Percentiles rank a stretch among this genome's conserved stretches.
Conservation (phyloP, 495 filamentous ascomycete genomes). For the Hypoxylon trugodes region DNA sequence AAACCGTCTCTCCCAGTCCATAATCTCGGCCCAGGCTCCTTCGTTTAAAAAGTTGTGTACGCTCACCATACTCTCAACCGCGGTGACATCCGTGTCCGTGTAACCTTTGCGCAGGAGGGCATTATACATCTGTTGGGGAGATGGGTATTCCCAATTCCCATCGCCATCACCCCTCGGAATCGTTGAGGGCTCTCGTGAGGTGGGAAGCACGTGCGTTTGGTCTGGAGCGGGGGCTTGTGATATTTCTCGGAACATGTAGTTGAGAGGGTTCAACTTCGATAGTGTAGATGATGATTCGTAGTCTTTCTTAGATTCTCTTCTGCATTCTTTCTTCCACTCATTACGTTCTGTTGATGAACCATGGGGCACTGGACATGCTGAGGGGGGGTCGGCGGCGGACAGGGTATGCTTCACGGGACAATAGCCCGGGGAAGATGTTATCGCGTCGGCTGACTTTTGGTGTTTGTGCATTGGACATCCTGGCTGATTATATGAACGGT, state of each 20-base stretch:
- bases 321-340: conserved; percentile 31
- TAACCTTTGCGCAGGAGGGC: conserved; percentile 95
- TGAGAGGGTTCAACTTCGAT: conserved; percentile 87
- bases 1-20: conserved; percentile 90
- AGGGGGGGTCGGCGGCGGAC: conserved; percentile 50
- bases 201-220: conserved; percentile 76
- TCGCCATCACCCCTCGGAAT: conserved; percentile 83
- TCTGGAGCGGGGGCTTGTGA: conserved; percentile 77
- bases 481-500: conserved; percentile 62
- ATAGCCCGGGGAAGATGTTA: conserved; percentile 45
- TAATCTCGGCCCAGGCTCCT: conserved; percentile 93
- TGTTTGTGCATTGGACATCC: conserved; percentile 89
- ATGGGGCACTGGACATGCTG: conserved; percentile 63
- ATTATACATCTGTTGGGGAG: conserved; percentile 99
- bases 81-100: conserved; percentile 89
- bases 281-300: conserved; percentile 56
- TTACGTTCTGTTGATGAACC: conserved; percentile 48
- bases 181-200: conserved; percentile 79
- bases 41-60: conserved; percentile 99
- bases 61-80: conserved; percentile 96
- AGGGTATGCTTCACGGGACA: conserved; percentile 61
- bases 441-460: conserved; percentile 55
- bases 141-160: conserved; percentile 96
- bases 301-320: conserved; percentile 5
- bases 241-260: conserved; percentile 92